A percentile compares a stretch with the other conserved stretches of the same genome.
phyloP scores from a whole-genome alignment of 2,329 filamentous ascomycete genomes.

The Capronia americana region DNA sequence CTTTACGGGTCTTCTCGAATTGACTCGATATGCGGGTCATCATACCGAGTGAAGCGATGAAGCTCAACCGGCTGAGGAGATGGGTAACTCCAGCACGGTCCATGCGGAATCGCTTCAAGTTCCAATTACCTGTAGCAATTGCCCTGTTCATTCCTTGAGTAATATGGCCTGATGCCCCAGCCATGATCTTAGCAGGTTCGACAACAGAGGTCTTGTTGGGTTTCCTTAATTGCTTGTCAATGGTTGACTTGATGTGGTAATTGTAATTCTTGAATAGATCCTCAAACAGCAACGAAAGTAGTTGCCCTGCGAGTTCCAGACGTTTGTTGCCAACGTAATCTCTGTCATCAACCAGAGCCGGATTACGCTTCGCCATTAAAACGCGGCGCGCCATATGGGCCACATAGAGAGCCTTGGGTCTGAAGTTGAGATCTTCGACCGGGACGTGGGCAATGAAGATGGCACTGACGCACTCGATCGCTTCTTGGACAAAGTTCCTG shows the following conservation, averaged over 20 bases:
- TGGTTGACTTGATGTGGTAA: conserved; percentile 84
- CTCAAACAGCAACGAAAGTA: conserved; percentile 92
- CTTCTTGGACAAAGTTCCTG: conserved; percentile 87
- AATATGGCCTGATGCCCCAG: conserved; percentile 83
- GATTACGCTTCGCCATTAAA: conserved; percentile 89
- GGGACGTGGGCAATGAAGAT: conserved; percentile 95
- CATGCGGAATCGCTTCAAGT: conserved; percentile 97
- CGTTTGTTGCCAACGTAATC: conserved; percentile 99
- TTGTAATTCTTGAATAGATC: conserved; percentile 98
- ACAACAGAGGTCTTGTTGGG: conserved; percentile 87
- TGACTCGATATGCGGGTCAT: conserved; percentile 99
- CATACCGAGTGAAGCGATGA: conserved; percentile 97
- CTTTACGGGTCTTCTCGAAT: conserved; percentile 98
- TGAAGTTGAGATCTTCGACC: conserved; percentile 88
- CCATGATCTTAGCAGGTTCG: conserved; percentile 84
- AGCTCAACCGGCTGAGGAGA: conserved; percentile 91
- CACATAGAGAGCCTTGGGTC: conserved; percentile 95
- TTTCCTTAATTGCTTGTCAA: conserved; percentile 95
- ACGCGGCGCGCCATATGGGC: conserved; percentile 98
- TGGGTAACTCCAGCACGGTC: conserved; percentile 96
- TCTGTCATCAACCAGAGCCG: conserved; percentile 88
- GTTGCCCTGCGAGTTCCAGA: conserved; percentile 90
- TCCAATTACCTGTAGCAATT: conserved; percentile 98
- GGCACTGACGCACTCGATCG: conserved; percentile 87
- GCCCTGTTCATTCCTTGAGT: conserved; percentile 93